phyloP scores from a whole-genome alignment of 75 land plant genomes.

The Pseudotsuga menziesii region DNA sequence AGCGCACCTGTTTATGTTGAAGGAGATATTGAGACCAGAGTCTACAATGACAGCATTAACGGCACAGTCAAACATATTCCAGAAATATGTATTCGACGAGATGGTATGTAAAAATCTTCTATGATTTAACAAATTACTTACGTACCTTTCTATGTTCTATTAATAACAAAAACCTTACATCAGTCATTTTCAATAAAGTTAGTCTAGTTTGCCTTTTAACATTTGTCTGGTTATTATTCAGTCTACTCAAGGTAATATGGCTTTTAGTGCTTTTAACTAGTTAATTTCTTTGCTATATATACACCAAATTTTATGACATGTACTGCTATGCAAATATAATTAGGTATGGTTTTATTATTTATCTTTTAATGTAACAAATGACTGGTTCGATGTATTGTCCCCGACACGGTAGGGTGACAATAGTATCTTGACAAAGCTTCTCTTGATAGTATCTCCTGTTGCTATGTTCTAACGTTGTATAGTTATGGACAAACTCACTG shows the following conservation, averaged over 20 bases:
- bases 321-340: no score
- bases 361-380: neutral
- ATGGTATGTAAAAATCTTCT: conserved; percentile 48
- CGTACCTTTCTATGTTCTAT: neutral
- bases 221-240: neutral
- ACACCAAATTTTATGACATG: neutral
- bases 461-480: neutral
- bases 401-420: neutral
- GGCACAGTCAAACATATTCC: conserved; percentile 65
- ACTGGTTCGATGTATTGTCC: neutral
- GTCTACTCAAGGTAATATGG: neutral
- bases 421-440: neutral
- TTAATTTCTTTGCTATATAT: neutral
- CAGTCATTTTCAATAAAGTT: neutral
- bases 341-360: neutral
- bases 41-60: conserved; percentile 74
- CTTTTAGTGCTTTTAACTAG: neutral
- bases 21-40: conserved; percentile 89
- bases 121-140: neutral
- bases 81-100: conserved; percentile 79
- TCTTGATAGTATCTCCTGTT: neutral
- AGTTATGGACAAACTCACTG: neutral
- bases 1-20: conserved; percentile 83
- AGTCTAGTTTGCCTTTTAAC: neutral
- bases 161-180: neutral